Evolutionary conservation across 371 early-diverging fungal species (phyloP), one percentile per base, ranked within the genome.

Genomic region (Paraphysoderma sedebokerense): DNA sequence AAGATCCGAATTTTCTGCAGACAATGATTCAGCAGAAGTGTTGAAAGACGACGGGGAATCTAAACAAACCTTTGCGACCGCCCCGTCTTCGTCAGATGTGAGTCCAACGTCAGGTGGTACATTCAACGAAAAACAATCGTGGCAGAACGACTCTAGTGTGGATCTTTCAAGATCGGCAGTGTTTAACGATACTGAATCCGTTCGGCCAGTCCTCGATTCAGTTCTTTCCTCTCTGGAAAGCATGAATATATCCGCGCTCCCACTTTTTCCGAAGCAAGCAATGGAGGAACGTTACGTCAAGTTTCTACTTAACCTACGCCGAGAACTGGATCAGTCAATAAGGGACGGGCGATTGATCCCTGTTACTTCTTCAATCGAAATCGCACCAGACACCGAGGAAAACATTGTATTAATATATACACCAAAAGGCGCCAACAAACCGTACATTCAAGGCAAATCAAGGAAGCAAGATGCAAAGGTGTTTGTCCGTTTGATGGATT

Each of bases 231-330:
- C 74, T 0, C 54, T 82, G 39, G 85, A 85, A 39, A 72, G 70
- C 30, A 68, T 66, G 3, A 74, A 77, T 9, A 72, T 80, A 47
- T 57, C 69, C 1, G 49, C 65, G 1, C 76, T 79, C 9, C 82
- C 85, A 15, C 49, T 76, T 33, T 90, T 90, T 50, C 68, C 81
- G 12, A 82, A 81, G 45, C 62, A 70, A 12, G 60, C 78, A 7
- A 68, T 75, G 2, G 93, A 92, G 58, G 89, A 87, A 39, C 74
- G 75, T 28, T 90, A 75, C 57, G 92, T 88, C 30, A 76, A 81
- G 23, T 68, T 77, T 17, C 76, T 81, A 50, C 59, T 86, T 22
- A 74, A 77, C 30, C 65, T 89, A 53, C 71, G 77, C 27, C 63
- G 81, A 12, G 87, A 89, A 42, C 62, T 92, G 7, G 78, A 78